Evolutionary conservation across 2,329 filamentous ascomycete species (phyloP).

Genomic region (Aspergillus udagawae): DNA sequence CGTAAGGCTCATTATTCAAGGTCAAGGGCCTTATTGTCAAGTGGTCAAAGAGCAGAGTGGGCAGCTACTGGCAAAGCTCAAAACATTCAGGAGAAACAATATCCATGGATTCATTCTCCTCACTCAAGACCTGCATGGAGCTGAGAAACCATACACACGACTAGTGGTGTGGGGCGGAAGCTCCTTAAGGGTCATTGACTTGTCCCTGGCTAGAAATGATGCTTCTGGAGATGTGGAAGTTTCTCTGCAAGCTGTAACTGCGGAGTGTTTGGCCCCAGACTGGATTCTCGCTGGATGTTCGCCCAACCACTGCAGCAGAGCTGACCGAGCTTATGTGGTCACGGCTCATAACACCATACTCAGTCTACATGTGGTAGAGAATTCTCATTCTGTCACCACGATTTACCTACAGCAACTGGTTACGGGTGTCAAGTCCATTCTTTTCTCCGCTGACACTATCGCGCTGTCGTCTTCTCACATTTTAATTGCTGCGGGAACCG

Average conservation of each 20-base stretch:
- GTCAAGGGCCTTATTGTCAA: slow-evolving; percentile 35
- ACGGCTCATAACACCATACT: slow-evolving; percentile 86
- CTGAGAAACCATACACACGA: slow-evolving; percentile 10
- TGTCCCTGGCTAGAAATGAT: slow-evolving; percentile 18
- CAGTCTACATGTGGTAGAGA: slow-evolving; percentile 37
- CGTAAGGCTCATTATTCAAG: slow-evolving; percentile 32
- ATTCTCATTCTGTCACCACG: slow-evolving; percentile 17
- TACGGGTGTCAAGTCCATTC: slow-evolving; percentile 65
- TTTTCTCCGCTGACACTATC: slow-evolving; percentile 76
- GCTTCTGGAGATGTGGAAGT: slow-evolving; percentile 13
- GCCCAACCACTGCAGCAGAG: slow-evolving; percentile 19
- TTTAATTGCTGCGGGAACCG: slow-evolving; percentile 81
- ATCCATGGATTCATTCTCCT: slow-evolving; percentile 36
- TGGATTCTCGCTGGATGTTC: slow-evolving; percentile 70
- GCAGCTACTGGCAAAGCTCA: slow-evolving; percentile 24
- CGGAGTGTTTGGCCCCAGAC: slow-evolving; percentile 56
- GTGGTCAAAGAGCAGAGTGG: slow-evolving; percentile 32
- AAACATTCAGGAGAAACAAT: slow-evolving; percentile 34
- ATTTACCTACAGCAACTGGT: slow-evolving; percentile 40
- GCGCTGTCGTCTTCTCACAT: slow-evolving; percentile 58
- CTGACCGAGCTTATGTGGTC: slow-evolving; percentile 56
- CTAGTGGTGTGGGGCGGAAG: slow-evolving; percentile 68
- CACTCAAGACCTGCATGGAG: slow-evolving; percentile 14
- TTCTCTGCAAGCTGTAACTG: slow-evolving; percentile 27
- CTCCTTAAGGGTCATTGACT: slow-evolving; percentile 46